Base-by-base conservation (phyloP, 2,329 filamentous ascomycete species). In the Fusarium oligoseptatum region DNA sequence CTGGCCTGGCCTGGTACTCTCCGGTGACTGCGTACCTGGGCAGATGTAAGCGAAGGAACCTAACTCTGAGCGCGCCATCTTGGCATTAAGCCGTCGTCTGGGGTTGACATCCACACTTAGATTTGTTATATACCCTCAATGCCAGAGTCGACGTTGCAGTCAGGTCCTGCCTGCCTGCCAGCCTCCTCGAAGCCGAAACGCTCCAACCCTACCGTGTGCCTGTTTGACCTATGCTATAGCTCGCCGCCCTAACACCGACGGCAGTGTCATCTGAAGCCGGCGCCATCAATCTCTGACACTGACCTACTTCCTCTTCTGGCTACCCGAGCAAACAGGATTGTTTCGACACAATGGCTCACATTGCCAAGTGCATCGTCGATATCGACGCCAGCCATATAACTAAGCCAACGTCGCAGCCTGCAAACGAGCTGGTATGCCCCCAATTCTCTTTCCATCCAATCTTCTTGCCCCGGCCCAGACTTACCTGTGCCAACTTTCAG, bases 361-460 rank as follows among this genome's bases (percentile, higher is more conserved):
- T 92, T 82, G 88, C 87, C 80, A 87, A 84, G 77, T 91, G 89
- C 80, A 85, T 92, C 83, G 83, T 87, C 75, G 85, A 87, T 77
- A 79, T 81, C 68, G 87, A 88, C 77, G 79, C 82, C 70, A 84
- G 82, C 79, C 85, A 88, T 87, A 88, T 89, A 85, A 85, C 85
- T 75, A 87, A 85, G 81, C 83, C 84, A 67, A 79, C 84, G 73
- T 87, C 88, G 67, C 83, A 85, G 69, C 78, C 84, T 71, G 82
- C 84, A 64, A 83, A 82, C 72, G 85, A 87, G 61, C 83, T 83
- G 80, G 87, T 88, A 87, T 64, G 74, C 32, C 66, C 20, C 56
- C 62, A 20, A 62, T 60, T 48, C 43, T 43, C 50, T 43, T 29
- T 76, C 69, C 70, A 71, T 57, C 64, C 61, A 52, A 55, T 22